Percentiles rank a stretch among this genome's conserved stretches.
These are phyloP conservation scores for Fusarium dlaminii DNA, from an alignment of 2,329 filamentous ascomycete species.

Conservation along the genomic window DNA sequence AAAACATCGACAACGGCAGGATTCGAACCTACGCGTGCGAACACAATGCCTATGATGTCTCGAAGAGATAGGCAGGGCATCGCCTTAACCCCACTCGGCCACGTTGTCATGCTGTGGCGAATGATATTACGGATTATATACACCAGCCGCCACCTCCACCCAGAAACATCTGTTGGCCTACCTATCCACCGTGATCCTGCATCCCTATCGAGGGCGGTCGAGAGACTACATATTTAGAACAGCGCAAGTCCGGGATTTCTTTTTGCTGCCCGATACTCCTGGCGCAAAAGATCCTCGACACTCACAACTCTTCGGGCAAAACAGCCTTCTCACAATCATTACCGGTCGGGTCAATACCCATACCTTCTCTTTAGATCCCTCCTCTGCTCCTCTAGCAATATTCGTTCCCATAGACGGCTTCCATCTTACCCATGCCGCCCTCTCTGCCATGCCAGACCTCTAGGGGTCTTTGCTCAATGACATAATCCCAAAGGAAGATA, in stretches of 20 bases:
- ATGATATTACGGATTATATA: fast-evolving
- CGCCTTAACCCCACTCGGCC: constrained; percentile 31
- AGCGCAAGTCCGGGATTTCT: background rate
- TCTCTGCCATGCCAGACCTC: background rate
- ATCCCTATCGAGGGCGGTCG: background rate
- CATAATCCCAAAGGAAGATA: background rate
- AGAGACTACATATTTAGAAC: background rate
- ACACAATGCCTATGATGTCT: constrained; percentile 30
- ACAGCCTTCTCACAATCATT: background rate
- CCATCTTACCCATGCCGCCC: background rate
- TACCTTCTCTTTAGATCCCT: background rate
- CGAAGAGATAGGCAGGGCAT: constrained; percentile 26
- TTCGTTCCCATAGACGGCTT: background rate
- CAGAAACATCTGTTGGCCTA: background rate
- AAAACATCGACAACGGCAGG: constrained; percentile 21
- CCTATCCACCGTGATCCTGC: too few relatives aligned
- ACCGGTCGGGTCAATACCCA: background rate
- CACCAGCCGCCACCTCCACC: fast-evolving
- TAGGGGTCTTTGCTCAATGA: background rate
- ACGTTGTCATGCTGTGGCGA: background rate
- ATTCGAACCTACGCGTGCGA: constrained; percentile 31
- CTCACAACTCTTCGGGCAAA: background rate
- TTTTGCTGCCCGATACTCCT: background rate
- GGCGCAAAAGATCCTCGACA: background rate
- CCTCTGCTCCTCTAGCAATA: background rate